Evolutionary conservation across 495 filamentous ascomycete species (phyloP).

Genomic region (Penicillium riverlandense): DNA sequence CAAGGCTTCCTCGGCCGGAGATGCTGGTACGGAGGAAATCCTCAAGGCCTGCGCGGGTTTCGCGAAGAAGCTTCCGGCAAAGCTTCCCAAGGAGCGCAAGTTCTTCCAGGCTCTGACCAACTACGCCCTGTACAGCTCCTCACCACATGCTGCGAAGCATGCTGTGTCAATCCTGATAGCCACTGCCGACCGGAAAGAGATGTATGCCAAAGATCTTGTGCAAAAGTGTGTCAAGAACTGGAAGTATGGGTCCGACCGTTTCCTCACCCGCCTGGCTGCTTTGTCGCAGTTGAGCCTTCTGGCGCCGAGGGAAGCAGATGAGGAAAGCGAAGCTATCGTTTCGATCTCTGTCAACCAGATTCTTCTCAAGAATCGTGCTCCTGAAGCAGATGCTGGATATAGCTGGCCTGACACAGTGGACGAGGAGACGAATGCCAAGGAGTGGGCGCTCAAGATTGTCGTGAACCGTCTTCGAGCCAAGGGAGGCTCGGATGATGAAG

Average conservation of each 20-base stretch:
- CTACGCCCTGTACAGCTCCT: constrained; percentile 75
- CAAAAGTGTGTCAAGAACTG: constrained; percentile 68
- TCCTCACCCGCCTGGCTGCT: constrained; percentile 77
- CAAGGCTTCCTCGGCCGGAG: constrained; percentile 53
- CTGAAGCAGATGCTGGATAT: constrained; percentile 35
- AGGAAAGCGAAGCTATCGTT: constrained; percentile 66
- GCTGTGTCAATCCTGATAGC: constrained; percentile 85
- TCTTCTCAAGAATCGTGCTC: constrained; percentile 59
- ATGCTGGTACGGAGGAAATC: constrained; percentile 68
- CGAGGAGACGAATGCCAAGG: constrained; percentile 76
- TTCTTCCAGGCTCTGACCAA: constrained; percentile 72
- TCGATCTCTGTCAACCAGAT: constrained; percentile 71
- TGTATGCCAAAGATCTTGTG: constrained; percentile 79
- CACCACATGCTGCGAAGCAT: constrained; percentile 82
- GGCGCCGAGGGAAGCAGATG: constrained; percentile 64
- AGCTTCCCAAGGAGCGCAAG: constrained; percentile 78
- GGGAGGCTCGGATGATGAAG: constrained; percentile 41
- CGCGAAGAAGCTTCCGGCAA: constrained; percentile 73
- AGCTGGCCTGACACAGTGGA: constrained; percentile 70
- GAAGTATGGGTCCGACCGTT: constrained; percentile 65
- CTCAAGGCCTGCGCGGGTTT: constrained; percentile 90
- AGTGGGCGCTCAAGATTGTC: constrained; percentile 80
- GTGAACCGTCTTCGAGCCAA: constrained; percentile 77
- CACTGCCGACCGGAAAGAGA: constrained; percentile 71
- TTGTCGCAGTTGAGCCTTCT: constrained; percentile 78